A percentile compares a stretch with the other conserved stretches of the same genome.
These are phyloP conservation scores for Podaxis carcinomalis DNA, from an alignment of 768 basidiomycete genomes.

Conservation along the genomic window DNA sequence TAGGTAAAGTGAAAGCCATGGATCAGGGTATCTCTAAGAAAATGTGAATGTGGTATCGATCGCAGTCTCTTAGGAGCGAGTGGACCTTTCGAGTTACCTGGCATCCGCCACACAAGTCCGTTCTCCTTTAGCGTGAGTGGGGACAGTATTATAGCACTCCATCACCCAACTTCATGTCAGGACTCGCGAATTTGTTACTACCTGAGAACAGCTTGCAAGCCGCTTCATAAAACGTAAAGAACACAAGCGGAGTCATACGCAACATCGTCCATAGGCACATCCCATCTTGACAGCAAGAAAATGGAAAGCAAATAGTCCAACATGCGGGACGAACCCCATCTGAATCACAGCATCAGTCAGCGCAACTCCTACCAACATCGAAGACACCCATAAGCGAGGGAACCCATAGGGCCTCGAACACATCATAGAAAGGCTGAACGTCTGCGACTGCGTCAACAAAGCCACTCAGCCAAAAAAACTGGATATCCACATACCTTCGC, in stretches of 20 bases:
- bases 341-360: slow-evolving; percentile 12
- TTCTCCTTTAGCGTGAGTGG: too few relatives aligned
- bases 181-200: too few relatives aligned
- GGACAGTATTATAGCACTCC: too few relatives aligned
- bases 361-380: slow-evolving; percentile 10
- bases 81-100: too few relatives aligned
- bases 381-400: slow-evolving; percentile 8
- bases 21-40: too few relatives aligned
- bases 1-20: too few relatives aligned
- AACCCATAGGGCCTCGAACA: slow-evolving; percentile 6
- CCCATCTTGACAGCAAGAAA: slow-evolving; percentile 7
- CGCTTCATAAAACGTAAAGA: too few relatives aligned
- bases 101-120: too few relatives aligned
- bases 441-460: slow-evolving; percentile 1
- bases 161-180: too few relatives aligned
- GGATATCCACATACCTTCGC: slow-evolving; percentile 8
- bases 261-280: neutral
- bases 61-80: too few relatives aligned
- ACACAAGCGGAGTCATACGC: neutral
- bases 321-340: slow-evolving; percentile 6
- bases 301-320: slow-evolving; percentile 13
- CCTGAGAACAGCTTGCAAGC: too few relatives aligned
- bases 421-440: slow-evolving; percentile 11
- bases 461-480: neutral
- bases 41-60: too few relatives aligned